Evolutionary conservation across 768 basidiomycete species (phyloP), one percentile per base, ranked within the genome.

Genomic region (Boletus reticuloceps): DNA sequence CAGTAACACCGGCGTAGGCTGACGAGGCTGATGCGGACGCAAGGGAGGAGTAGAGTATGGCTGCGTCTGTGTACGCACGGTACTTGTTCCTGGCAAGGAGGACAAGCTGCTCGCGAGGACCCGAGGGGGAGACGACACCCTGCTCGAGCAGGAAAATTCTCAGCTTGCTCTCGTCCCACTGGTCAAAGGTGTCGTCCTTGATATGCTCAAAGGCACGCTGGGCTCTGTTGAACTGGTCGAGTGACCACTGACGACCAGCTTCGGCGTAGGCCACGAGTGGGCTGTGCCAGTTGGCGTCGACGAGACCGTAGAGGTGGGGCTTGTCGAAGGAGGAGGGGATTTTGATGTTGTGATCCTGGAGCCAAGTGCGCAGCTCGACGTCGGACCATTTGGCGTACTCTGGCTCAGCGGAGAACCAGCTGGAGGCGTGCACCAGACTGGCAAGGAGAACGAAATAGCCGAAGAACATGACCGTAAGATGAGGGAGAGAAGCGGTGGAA

Each of bases 131-230:
- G 47, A 98, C 83, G 56, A 96, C 77, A 40, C 94, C 94, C 61
- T 96, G 88, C 64, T 90, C 82, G 51, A 97, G 81, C 12, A 98
- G 78, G 73, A 88, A 96, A 58, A 89, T 77, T 64, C 94, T 83
- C 20, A 97, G 77, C 29, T 79, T 79, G 13, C 83, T 85, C 64
- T 98, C 94, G 67, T 90, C 84, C 94, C 94, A 98, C 2, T 77
- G 74, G 58, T 94, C 89, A 58, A 91, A 86, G 10, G 83, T 70
- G 22, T 78, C 72, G 4, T 85, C 83, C 54, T 81, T 82, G 57
- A 88, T 40, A 55, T 83, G 74, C 17, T 76, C 62, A 59, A 90
- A 91, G 5, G 77, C 72, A 56, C 80, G 76, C 67, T 91, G 89
- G 1, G 88, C 86, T 31, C 74, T 70, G 46, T 74, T 67, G 67